Conservation (phyloP, 441 rosid genomes). For the Erodium trifolium region DNA sequence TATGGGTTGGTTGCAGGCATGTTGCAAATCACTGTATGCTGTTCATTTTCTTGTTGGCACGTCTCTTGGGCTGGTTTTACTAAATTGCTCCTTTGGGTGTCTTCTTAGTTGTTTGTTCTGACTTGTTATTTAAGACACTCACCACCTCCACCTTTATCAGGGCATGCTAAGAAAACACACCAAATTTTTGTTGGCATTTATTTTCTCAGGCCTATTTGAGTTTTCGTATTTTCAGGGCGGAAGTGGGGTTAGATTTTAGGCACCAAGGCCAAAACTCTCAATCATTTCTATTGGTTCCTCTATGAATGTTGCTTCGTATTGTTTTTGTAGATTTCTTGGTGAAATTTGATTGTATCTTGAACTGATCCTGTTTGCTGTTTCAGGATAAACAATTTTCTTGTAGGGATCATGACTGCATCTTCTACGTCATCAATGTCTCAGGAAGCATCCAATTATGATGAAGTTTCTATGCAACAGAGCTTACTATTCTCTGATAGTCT, state of each 20-base stretch:
- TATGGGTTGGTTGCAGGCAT: neutral
- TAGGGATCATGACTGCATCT: slow-evolving; percentile 54
- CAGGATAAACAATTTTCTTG: slow-evolving; percentile 24
- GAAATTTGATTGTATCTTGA: slow-evolving; percentile 11
- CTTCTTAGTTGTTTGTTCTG: slow-evolving; percentile 3
- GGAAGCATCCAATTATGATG: slow-evolving; percentile 68
- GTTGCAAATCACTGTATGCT: neutral
- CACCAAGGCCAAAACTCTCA: neutral
- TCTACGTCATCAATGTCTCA: slow-evolving; percentile 35
- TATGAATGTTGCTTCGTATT: neutral
- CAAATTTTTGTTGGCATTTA: neutral
- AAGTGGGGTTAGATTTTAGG: neutral
- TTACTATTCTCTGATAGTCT: slow-evolving; percentile 89
- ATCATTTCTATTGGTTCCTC: neutral
- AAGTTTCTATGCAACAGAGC: slow-evolving; percentile 75
- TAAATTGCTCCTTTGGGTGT: slow-evolving; percentile 1
- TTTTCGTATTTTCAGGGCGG: neutral
- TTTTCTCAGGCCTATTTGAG: slow-evolving; percentile 7
- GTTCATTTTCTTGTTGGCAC: slow-evolving; percentile 5
- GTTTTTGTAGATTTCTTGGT: slow-evolving; percentile 2
- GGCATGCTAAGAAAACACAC: neutral
- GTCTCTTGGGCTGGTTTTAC: slow-evolving; percentile 2
- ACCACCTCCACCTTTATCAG: neutral
- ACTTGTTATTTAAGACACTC: slow-evolving; percentile 8
- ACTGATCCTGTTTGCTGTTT: slow-evolving; percentile 16